Percentiles rank a stretch among this genome's conserved stretches.
phyloP scores from a whole-genome alignment of 2,329 filamentous ascomycete species.

The Macrophomina tecta region DNA sequence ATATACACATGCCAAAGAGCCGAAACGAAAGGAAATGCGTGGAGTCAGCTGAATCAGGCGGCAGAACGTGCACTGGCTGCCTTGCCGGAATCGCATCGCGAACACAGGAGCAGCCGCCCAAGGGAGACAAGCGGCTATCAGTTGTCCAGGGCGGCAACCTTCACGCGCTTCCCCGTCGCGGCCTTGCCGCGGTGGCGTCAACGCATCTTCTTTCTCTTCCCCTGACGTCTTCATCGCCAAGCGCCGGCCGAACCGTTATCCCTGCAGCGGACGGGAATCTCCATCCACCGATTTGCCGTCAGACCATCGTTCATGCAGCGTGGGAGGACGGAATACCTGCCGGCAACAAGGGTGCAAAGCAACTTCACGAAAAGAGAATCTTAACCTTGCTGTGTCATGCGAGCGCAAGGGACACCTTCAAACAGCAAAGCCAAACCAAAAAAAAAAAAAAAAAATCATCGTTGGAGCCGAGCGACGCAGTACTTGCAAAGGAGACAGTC shows the following conservation, averaged over 20 bases:
- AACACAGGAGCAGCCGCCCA: not conserved
- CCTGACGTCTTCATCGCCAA: too few species aligned
- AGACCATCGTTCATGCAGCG: not conserved
- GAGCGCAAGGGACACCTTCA: not conserved
- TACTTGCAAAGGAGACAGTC: not conserved
- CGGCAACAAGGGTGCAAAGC: not conserved
- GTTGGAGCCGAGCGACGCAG: not conserved
- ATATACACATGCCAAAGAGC: too few species aligned
- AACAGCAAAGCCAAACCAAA: not conserved
- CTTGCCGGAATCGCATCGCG: not conserved
- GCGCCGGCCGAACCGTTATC: too few species aligned
- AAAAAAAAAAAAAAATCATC: not conserved
- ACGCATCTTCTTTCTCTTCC: not conserved
- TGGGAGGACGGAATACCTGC: not conserved
- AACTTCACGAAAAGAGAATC: not conserved
- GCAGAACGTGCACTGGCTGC: too few species aligned
- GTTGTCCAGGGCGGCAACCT: not conserved
- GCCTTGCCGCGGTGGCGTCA: not conserved
- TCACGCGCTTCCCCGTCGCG: conserved; percentile 1
- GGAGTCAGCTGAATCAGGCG: too few species aligned
- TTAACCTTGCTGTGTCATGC: not conserved
- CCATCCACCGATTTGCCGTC: not conserved
- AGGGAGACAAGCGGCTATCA: not conserved
- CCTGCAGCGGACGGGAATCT: not conserved
- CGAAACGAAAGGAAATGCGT: too few species aligned